These are phyloP conservation scores for Hymenoscyphus albidus DNA, from an alignment of 2,329 filamentous ascomycete species.

Conservation along the genomic window DNA sequence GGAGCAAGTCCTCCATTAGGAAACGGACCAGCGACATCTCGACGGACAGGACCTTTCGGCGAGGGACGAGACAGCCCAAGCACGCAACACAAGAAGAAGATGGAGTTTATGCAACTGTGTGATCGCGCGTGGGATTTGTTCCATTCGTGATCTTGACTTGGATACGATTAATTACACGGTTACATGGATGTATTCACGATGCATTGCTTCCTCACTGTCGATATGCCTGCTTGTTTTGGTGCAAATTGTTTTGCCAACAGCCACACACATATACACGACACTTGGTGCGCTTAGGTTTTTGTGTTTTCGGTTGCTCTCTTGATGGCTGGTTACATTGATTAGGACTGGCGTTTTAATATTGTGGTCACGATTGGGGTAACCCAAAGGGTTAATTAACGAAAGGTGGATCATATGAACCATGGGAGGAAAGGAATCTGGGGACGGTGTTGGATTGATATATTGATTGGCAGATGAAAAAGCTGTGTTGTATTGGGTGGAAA, in stretches of 20 bases:
- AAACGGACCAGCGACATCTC: slow-evolving; percentile 59
- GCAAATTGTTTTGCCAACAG: slow-evolving; percentile 8
- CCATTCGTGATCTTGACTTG: slow-evolving; percentile 64
- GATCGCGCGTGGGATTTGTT: slow-evolving; percentile 94
- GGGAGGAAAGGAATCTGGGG: background rate
- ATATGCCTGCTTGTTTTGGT: background rate
- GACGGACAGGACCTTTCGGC: slow-evolving; percentile 66
- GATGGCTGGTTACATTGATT: background rate
- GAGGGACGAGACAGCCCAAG: slow-evolving; percentile 81
- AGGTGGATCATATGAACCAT: background rate
- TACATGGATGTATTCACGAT: background rate
- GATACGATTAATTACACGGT: slow-evolving; percentile 1
- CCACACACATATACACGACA: background rate
- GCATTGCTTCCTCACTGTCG: background rate
- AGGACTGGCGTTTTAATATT: slow-evolving; percentile 9
- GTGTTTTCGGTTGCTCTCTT: background rate
- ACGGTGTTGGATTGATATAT: background rate
- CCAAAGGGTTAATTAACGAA: background rate
- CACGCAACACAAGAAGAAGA: slow-evolving; percentile 79
- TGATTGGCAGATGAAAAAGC: background rate
- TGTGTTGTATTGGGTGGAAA: background rate
- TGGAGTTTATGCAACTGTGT: slow-evolving; percentile 85
- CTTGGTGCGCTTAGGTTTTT: background rate
- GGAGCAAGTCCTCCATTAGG: slow-evolving; percentile 82
- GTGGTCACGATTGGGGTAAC: background rate